Evolutionary conservation across 345 rosid species (phyloP).

Genomic region (Populus deltoides): DNA sequence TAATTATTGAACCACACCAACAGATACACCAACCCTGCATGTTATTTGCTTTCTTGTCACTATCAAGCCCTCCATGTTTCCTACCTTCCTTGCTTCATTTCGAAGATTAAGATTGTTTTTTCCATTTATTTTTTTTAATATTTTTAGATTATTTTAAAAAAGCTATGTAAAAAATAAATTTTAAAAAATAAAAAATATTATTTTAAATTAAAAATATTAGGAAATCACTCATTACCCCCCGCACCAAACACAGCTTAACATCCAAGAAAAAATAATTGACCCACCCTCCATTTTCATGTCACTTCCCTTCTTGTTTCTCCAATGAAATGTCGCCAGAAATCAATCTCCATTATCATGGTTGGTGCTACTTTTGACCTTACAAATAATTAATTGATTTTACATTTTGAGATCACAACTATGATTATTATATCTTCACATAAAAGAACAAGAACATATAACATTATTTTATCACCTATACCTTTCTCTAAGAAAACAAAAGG

Average conservation of each 20-base stretch:
- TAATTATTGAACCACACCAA: not conserved
- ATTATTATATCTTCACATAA: not conserved
- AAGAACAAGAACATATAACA: too few relatives aligned
- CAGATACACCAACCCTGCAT: slow-evolving; percentile 13
- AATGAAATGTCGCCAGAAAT: not conserved
- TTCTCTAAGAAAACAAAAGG: not conserved
- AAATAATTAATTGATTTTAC: not conserved
- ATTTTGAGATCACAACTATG: not conserved
- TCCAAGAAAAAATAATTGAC: not conserved
- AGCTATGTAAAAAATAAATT: too few relatives aligned
- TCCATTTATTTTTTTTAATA: too few relatives aligned
- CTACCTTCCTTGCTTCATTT: slow-evolving; percentile 6
- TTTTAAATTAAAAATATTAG: too few relatives aligned
- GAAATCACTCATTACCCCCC: too few relatives aligned
- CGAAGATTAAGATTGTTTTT: not conserved
- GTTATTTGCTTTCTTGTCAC: slow-evolving; percentile 13
- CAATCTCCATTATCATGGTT: not conserved
- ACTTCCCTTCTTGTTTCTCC: not conserved
- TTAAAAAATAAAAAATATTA: too few relatives aligned
- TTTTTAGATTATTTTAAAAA: too few relatives aligned
- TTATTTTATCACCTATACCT: too few relatives aligned
- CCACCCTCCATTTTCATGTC: not conserved
- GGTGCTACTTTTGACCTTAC: not conserved
- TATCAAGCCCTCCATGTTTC: slow-evolving; percentile 3
- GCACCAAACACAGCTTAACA: too few relatives aligned